Evolutionary conservation across 352 stramenopile genomes (phyloP).

Genomic region (Globisporangium cederbergense): DNA sequence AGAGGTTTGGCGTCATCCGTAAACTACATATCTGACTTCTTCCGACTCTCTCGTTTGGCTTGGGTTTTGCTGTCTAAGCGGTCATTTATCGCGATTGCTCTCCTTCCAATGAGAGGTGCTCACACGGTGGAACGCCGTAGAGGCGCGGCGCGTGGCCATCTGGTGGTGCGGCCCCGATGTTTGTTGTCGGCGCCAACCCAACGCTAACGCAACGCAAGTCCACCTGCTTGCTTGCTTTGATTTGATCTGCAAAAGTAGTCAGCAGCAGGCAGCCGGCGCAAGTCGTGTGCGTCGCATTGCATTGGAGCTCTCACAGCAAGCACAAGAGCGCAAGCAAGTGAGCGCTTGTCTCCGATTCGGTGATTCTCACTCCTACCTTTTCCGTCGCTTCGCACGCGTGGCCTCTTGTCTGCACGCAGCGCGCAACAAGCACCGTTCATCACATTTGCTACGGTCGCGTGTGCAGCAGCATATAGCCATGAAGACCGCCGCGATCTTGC

Average conservation of each 20-base stretch:
- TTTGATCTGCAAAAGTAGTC: no score
- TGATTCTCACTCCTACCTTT: neutral
- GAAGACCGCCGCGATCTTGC: constrained; percentile 8
- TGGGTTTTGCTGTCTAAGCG: neutral
- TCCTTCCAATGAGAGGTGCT: neutral
- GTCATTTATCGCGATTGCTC: neutral
- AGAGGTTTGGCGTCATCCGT: neutral
- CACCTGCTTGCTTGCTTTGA: no score
- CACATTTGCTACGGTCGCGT: neutral
- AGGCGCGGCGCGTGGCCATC: neutral
- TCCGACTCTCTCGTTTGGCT: neutral
- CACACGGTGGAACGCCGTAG: neutral
- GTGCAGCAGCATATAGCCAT: neutral
- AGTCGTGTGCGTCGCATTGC: no score
- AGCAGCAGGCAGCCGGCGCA: no score
- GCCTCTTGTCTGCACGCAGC: neutral
- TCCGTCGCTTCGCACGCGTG: neutral
- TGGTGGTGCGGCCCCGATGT: neutral
- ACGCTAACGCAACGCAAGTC: no score
- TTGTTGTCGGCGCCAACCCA: no score
- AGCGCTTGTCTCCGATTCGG: no score
- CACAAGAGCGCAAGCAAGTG: no score
- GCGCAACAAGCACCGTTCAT: neutral
- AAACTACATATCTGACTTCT: neutral
- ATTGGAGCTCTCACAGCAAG: no score